These are phyloP conservation scores for Xylariaceae sp. DNA, from an alignment of 2,329 filamentous ascomycete genomes.

Conservation along the genomic window DNA sequence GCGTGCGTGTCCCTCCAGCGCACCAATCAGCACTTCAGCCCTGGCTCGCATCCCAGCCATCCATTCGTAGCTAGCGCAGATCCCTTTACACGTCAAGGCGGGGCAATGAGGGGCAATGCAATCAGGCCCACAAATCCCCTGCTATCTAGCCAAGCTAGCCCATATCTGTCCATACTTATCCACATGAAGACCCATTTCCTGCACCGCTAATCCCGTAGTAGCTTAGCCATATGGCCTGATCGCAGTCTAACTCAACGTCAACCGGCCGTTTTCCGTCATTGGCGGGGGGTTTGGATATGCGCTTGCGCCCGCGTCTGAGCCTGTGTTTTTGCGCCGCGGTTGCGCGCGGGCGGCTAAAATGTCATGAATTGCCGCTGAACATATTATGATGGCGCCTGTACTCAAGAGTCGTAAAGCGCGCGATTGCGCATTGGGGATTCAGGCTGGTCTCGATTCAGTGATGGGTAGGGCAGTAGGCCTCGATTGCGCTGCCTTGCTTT, in stretches of 20 bases:
- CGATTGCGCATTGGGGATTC: slow-evolving; percentile 13
- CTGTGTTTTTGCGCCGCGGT: slow-evolving; percentile 5
- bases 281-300: no score
- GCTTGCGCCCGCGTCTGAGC: no score
- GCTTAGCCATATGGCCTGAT: slow-evolving; percentile 18
- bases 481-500: no score
- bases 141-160: no score
- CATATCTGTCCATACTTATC: no score
- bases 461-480: no score
- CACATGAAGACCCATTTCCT: neutral
- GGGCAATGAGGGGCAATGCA: neutral
- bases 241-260: slow-evolving; percentile 28
- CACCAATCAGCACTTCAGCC: slow-evolving; percentile 7
- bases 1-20: slow-evolving; percentile 11
- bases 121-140: no score
- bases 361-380: neutral
- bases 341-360: slow-evolving; percentile 9
- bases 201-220: slow-evolving; percentile 1
- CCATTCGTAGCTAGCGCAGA: no score
- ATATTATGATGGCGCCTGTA: no score
- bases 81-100: slow-evolving; percentile 26
- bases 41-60: neutral
- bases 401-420: no score
- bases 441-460: no score
- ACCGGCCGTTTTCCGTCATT: neutral